Evolutionary conservation across 306 rosid genomes (phyloP).

Genomic region (Prunus mume): DNA sequence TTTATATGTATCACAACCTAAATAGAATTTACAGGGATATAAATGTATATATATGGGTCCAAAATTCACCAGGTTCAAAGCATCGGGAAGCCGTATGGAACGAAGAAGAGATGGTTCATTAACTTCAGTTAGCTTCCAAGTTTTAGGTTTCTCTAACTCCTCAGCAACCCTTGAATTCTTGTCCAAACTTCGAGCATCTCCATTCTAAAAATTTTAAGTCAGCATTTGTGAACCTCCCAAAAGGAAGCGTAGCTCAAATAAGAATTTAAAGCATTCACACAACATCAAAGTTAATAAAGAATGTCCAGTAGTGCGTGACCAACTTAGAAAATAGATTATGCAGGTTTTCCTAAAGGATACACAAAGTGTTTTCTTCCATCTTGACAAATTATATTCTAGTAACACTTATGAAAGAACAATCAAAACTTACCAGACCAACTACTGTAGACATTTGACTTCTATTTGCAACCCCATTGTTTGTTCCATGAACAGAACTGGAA

Average conservation of each 20-base stretch:
- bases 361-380: not conserved
- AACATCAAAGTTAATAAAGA: not conserved
- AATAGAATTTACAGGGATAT: not conserved
- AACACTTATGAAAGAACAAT: not conserved
- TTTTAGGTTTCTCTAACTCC: not conserved
- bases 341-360: not conserved
- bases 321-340: not conserved
- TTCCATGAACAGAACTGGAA: conserved; percentile 8
- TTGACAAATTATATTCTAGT: not conserved
- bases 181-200: not conserved
- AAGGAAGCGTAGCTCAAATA: not conserved
- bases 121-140: conserved; percentile 20
- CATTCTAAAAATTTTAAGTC: conserved; percentile 3
- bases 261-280: not conserved
- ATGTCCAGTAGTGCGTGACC: not conserved
- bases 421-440: not conserved
- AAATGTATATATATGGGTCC: not conserved
- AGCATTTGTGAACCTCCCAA: not conserved
- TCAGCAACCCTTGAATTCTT: not conserved
- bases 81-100: conserved; percentile 28
- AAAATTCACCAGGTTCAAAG: not conserved
- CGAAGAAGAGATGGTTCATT: conserved; percentile 30
- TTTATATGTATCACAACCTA: not conserved
- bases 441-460: not conserved
- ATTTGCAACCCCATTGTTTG: not conserved